phyloP scores from a whole-genome alignment of 805 yeast species.

The Soucietia sequanensis region DNA sequence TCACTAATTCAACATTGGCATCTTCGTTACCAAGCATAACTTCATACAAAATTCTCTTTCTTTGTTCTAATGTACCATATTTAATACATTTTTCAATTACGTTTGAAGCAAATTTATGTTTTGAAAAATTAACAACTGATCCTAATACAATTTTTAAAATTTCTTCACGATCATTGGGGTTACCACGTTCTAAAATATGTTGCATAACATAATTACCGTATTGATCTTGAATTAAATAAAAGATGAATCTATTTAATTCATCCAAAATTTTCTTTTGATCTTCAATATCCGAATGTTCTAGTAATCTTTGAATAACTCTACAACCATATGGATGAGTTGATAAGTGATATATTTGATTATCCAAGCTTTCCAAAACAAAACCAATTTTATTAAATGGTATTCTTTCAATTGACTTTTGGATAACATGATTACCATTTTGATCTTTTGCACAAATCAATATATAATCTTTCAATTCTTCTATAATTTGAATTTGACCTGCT shows the following conservation, averaged over 20 bases:
- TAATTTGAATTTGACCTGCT: conserved; percentile 64
- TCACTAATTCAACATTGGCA: conserved; percentile 44
- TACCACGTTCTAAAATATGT: conserved; percentile 87
- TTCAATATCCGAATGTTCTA: conserved; percentile 68
- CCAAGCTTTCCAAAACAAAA: conserved; percentile 71
- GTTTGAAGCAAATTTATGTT: conserved; percentile 96
- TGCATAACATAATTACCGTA: conserved; percentile 98
- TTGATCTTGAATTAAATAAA: conserved; percentile 86
- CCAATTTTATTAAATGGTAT: conserved; percentile 69
- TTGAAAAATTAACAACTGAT: conserved; percentile 77
- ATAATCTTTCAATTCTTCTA: conserved; percentile 69
- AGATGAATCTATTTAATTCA: conserved; percentile 71
- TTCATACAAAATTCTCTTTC: conserved; percentile 60
- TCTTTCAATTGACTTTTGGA: conserved; percentile 89
- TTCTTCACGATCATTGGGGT: conserved; percentile 53
- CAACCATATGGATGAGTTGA: conserved; percentile 98
- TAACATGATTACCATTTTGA: conserved; percentile 97
- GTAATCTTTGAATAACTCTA: conserved; percentile 88
- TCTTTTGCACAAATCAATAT: conserved; percentile 66
- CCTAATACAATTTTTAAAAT: conserved; percentile 70
- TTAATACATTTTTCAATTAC: conserved; percentile 94
- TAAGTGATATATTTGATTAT: conserved; percentile 72
- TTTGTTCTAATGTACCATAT: conserved; percentile 63
- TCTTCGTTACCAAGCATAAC: conserved; percentile 58
- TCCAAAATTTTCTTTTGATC: conserved; percentile 68